These are phyloP conservation scores for Psidium guajava DNA, from an alignment of 345 rosid species.

Conservation along the genomic window DNA sequence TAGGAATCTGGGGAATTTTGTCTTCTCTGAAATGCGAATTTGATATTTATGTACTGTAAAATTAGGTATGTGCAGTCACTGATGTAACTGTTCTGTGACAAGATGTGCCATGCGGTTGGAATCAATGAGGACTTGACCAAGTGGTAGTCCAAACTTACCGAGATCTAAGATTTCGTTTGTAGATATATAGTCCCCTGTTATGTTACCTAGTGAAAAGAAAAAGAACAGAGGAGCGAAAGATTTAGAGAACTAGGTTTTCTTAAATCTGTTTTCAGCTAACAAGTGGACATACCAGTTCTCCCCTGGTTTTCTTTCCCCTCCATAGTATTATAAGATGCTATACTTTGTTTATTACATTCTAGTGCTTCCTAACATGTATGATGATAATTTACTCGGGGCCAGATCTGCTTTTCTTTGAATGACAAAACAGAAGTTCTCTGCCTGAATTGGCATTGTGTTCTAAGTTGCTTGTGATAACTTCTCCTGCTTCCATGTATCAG, in stretches of 20 bases:
- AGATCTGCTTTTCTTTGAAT: not conserved
- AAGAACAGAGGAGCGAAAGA: not conserved
- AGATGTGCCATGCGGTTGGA: not conserved
- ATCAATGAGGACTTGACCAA: not conserved
- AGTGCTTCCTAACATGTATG: not conserved
- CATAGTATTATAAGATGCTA: not conserved
- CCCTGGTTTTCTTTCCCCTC: not conserved
- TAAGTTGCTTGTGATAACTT: not conserved
- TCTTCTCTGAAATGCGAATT: not conserved
- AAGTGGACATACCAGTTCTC: not conserved
- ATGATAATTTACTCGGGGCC: not conserved
- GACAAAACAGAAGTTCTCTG: not conserved
- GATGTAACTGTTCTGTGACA: not conserved
- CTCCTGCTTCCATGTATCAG: conserved; percentile 20
- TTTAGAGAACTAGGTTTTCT: not conserved
- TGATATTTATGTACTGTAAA: not conserved
- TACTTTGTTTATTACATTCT: not conserved
- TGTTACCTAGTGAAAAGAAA: not conserved
- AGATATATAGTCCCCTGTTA: not conserved
- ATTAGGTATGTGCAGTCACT: not conserved
- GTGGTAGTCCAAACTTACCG: not conserved
- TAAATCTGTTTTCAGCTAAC: not conserved
- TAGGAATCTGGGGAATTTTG: not conserved
- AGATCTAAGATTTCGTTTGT: not conserved
- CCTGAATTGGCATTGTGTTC: not conserved